Percentiles rank a stretch among this genome's conserved stretches.
These are phyloP conservation scores for Blastocystis sp. DNA, from an alignment of 352 stramenopile genomes.

Conservation along the genomic window DNA sequence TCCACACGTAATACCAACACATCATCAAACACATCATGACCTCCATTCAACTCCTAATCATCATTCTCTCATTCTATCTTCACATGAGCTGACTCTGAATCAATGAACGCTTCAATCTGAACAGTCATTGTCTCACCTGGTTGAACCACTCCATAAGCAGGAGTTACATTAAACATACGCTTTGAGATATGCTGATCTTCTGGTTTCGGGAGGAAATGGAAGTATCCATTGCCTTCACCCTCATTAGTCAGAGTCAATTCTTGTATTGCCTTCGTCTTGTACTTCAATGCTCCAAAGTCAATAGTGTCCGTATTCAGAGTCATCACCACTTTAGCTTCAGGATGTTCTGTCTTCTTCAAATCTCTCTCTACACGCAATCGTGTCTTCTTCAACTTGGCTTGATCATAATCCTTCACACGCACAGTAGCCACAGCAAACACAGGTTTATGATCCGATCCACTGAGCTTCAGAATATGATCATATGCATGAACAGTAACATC, in stretches of 20 bases:
- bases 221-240: slow-evolving; percentile 77
- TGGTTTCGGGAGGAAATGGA: slow-evolving; percentile 80
- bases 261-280: slow-evolving; percentile 35
- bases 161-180: slow-evolving; percentile 80
- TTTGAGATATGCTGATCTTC: slow-evolving; percentile 80
- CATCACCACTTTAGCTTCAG: slow-evolving; percentile 77
- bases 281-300: slow-evolving; percentile 32
- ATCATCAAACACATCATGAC: slow-evolving; percentile 77
- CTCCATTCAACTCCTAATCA: neutral
- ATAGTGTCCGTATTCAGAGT: slow-evolving; percentile 48
- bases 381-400: slow-evolving; percentile 75
- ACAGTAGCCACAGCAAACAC: slow-evolving; percentile 83
- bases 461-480: slow-evolving; percentile 75
- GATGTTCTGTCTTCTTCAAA: slow-evolving; percentile 90
- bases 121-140: slow-evolving; percentile 68
- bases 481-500: slow-evolving; percentile 77
- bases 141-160: slow-evolving; percentile 76
- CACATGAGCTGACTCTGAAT: neutral
- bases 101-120: slow-evolving; percentile 8
- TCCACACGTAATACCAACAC: slow-evolving; percentile 90
- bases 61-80: neutral
- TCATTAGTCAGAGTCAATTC: slow-evolving; percentile 73
- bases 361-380: slow-evolving; percentile 83
- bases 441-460: slow-evolving; percentile 95
- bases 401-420: slow-evolving; percentile 83